These are phyloP conservation scores for Lecanosticta acicola DNA, from an alignment of 2,329 filamentous ascomycete species.

Conservation along the genomic window DNA sequence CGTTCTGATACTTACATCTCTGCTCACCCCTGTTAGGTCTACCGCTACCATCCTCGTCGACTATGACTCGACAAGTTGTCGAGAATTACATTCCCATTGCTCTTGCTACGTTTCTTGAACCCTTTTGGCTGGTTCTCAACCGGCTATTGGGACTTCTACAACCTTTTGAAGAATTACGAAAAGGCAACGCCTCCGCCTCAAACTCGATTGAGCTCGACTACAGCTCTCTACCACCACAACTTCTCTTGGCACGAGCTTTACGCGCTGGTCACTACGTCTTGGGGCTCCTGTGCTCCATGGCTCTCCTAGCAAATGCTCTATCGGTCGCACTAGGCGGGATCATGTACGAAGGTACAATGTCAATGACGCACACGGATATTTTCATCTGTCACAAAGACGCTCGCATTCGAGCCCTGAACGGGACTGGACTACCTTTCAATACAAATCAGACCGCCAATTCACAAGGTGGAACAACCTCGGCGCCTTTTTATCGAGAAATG, in stretches of 20 bases:
- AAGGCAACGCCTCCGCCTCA: constrained; percentile 33
- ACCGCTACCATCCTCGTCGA: constrained; percentile 32
- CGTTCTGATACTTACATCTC: not conserved
- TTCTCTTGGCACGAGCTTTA: constrained; percentile 45
- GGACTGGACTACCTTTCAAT: constrained; percentile 21
- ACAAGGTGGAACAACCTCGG: constrained; percentile 23
- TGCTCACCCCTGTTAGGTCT: constrained; percentile 28
- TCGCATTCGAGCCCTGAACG: constrained; percentile 28
- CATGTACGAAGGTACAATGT: constrained; percentile 38
- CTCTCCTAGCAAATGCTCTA: constrained; percentile 49
- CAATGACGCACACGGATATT: constrained; percentile 7
- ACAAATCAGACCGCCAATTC: constrained; percentile 25
- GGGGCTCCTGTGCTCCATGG: constrained; percentile 43
- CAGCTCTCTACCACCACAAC: constrained; percentile 51
- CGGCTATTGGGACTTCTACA: constrained; percentile 50
- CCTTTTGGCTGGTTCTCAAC: constrained; percentile 53
- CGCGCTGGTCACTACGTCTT: constrained; percentile 44
- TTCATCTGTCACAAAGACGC: constrained; percentile 11
- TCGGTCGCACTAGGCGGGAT: constrained; percentile 49
- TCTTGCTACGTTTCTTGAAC: constrained; percentile 53
- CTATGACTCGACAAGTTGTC: constrained; percentile 37
- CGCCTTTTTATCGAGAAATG: constrained; percentile 41
- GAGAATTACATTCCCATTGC: constrained; percentile 51
- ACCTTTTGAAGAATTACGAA: constrained; percentile 48
- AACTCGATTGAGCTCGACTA: constrained; percentile 45